Conservation (phyloP, 768 basidiomycete genomes). For the Pluteus cervinus region DNA sequence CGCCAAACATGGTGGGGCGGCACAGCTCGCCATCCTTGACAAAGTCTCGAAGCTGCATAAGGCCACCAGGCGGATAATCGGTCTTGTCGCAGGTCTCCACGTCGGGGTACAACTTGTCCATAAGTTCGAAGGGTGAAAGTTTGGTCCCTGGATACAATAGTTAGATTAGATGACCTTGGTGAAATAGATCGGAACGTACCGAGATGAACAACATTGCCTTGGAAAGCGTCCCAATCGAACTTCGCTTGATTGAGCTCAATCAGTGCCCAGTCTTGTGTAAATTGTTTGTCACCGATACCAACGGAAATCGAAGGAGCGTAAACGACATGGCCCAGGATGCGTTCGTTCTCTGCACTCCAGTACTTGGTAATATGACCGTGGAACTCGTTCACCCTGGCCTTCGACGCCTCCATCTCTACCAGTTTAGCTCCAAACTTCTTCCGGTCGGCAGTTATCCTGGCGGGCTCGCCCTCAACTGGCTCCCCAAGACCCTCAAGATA, state of each 20-base stretch:
- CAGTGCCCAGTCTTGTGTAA: slow-evolving; percentile 27
- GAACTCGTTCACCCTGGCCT: slow-evolving; percentile 13
- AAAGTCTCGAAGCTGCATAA: slow-evolving; percentile 18
- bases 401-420: background rate
- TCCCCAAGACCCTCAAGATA: no score
- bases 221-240: slow-evolving; percentile 27
- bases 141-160: slow-evolving; percentile 21
- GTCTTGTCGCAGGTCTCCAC: slow-evolving; percentile 9
- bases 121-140: slow-evolving; percentile 16
- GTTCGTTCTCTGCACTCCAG: slow-evolving; percentile 13
- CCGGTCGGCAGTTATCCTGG: no score
- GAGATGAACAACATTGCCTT: slow-evolving; percentile 23
- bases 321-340: slow-evolving; percentile 27
- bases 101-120: slow-evolving; percentile 15
- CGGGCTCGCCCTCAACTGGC: no score
- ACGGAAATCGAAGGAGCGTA: slow-evolving; percentile 21
- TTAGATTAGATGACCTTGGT: slow-evolving; percentile 1
- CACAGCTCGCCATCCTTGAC: slow-evolving; percentile 22
- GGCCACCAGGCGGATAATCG: slow-evolving; percentile 20
- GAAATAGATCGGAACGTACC: slow-evolving; percentile 12
- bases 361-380: slow-evolving; percentile 21
- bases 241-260: slow-evolving; percentile 22
- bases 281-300: slow-evolving; percentile 15
- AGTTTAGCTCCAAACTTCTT: no score
- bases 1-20: slow-evolving; percentile 19